Evolutionary conservation across 2,329 filamentous ascomycete genomes (phyloP), one percentile per base, ranked within the genome.

Genomic region (Fusarium nisikadoi): DNA sequence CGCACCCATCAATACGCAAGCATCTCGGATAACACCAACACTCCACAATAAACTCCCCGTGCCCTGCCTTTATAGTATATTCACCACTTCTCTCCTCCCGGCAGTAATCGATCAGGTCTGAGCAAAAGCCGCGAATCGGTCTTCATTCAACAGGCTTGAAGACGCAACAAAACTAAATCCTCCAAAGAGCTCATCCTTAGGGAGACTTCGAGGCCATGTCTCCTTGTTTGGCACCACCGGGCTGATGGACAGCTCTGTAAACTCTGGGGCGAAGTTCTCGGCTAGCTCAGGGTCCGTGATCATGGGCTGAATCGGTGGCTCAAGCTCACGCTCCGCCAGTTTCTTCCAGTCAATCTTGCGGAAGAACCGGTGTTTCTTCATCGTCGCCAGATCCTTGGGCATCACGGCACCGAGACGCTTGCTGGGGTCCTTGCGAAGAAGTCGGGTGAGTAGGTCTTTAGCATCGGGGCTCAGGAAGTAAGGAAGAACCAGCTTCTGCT

Each of bases 331-430:
- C 33, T 89, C 90, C 70, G 93, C 94, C 19, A 99, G 88, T 76
- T 91, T 92, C 83, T 91, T 92, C 96, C 96, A 99, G 83, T 99
- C 92, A 78, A 99, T 97, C 84, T 94, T 96, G 79, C 93, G 91
- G 88, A 99, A 99, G 86, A 99, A 99, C 14, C 96, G 90, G 80
- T 99, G 96, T 71, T 91, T 91, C 86, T 97, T 97, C 83, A 99
- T 93, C 1, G 87, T 91, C 60, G 89, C 86, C 54, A 99, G 84
- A 74, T 99, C 96, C 82, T 95, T 95, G 46, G 93, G 92, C 91
- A 97, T 97, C 80, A 93, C 92, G 65, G 91, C 90, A 8, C 96
- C 96, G 1, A 99, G 89, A 20, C 96, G 91, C 84, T 98, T 98
- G 78, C 88, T 88, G 2, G 97, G 95, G 23, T 99, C 95, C 82